A percentile compares a stretch with the other conserved stretches of the same genome.
These are phyloP conservation scores for Larix kaempferi DNA, from an alignment of 75 land plant genomes.

Conservation along the genomic window DNA sequence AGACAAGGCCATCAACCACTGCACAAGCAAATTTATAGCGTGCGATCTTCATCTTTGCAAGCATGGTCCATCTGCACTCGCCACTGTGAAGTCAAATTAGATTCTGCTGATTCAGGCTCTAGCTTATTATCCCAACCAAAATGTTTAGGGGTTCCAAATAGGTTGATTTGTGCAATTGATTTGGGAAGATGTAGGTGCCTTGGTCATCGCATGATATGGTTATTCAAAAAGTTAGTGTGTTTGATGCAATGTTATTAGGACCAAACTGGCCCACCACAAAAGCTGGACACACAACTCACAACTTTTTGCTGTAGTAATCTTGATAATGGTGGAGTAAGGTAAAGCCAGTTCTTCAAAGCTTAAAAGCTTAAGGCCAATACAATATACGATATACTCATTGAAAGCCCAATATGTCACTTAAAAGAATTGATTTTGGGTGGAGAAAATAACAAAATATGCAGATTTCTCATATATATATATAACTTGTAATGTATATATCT, in stretches of 20 bases:
- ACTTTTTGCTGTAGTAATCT: too few species aligned
- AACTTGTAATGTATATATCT: too few species aligned
- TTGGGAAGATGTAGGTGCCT: neutral
- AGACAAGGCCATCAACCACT: conserved; percentile 57
- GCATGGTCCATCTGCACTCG: conserved; percentile 55
- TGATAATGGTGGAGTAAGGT: too few species aligned
- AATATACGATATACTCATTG: too few species aligned
- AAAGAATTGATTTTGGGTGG: too few species aligned
- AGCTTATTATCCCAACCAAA: neutral
- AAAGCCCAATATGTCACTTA: too few species aligned
- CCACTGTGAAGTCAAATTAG: neutral
- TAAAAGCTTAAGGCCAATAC: too few species aligned
- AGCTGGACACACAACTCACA: too few species aligned
- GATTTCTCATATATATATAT: too few species aligned
- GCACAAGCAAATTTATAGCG: conserved; percentile 84
- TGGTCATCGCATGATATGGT: neutral
- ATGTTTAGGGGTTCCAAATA: neutral
- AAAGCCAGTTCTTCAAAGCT: too few species aligned
- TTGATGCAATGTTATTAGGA: neutral
- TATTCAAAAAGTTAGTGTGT: neutral
- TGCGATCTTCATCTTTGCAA: conserved; percentile 62
- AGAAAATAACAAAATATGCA: too few species aligned
- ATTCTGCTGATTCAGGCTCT: neutral
- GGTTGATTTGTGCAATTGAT: neutral
- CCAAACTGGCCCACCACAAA: too few species aligned